A percentile compares a stretch with the other conserved stretches of the same genome.
These are phyloP conservation scores for Trichomonas vaginalis DNA, from an alignment of 208 protist genomes.

Conservation along the genomic window DNA sequence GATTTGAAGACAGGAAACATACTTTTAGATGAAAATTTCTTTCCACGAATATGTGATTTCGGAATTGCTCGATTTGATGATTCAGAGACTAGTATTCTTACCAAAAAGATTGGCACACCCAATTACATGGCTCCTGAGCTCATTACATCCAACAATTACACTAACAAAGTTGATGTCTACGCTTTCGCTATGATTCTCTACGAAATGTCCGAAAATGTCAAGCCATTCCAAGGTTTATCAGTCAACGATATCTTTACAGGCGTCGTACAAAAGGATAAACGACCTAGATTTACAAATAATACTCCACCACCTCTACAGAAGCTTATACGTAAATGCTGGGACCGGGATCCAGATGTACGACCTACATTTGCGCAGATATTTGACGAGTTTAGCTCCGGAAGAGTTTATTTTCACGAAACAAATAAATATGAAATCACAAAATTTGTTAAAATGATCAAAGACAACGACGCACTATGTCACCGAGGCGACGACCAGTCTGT, in stretches of 20 bases:
- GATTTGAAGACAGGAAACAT: not conserved
- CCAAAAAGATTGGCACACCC: not conserved
- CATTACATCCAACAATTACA: not conserved
- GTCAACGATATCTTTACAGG: not conserved
- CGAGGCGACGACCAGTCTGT: not conserved
- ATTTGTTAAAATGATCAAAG: not conserved
- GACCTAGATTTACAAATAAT: not conserved
- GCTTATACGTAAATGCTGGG: not conserved
- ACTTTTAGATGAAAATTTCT: not conserved
- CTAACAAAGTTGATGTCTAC: not conserved
- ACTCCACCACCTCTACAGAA: not conserved
- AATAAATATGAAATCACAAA: not conserved
- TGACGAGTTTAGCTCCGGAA: not conserved
- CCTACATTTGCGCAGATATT: not conserved
- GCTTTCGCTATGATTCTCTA: not conserved
- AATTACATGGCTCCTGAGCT: constrained; percentile 2
- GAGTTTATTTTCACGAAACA: not conserved
- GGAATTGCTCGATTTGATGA: not conserved
- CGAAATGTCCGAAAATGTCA: not conserved
- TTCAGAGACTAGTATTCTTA: not conserved
- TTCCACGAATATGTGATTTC: not conserved
- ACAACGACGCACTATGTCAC: not conserved
- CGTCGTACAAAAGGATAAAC: not conserved
- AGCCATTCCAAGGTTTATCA: not conserved
- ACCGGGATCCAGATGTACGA: not conserved